These are phyloP conservation scores for Saturnispora quitensis DNA, from an alignment of 805 yeast species.

Conservation along the genomic window DNA sequence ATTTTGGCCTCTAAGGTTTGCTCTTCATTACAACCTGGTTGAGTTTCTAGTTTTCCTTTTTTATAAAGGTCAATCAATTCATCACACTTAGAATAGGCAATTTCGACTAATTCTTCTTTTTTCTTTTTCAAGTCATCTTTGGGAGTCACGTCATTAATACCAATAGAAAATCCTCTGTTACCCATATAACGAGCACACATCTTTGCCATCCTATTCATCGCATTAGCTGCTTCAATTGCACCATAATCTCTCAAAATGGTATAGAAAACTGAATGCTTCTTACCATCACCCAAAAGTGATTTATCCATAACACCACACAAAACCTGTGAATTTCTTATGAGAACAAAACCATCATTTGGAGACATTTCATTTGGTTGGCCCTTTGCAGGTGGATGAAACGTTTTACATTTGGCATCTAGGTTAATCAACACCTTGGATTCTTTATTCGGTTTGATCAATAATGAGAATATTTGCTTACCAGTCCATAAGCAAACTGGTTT, in stretches of 20 bases:
- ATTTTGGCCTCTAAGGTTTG: conserved; percentile 96
- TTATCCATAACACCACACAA: conserved; percentile 96
- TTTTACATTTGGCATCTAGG: conserved; percentile 89
- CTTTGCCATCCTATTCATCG: conserved; percentile 99
- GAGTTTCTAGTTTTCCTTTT: conserved; percentile 87
- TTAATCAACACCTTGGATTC: conserved; percentile 75
- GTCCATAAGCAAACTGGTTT: conserved; percentile 93
- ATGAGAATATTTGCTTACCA: conserved; percentile 89
- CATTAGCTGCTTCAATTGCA: conserved; percentile 88
- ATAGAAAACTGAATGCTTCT: conserved; percentile 92
- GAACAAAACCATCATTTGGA: conserved; percentile 90
- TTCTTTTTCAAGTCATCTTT: conserved; percentile 62
- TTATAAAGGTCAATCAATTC: conserved; percentile 72
- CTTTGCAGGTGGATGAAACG: conserved; percentile 65
- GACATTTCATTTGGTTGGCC: conserved; percentile 89
- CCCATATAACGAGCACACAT: conserved; percentile 93
- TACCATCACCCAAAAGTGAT: conserved; percentile 94
- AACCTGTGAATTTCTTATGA: conserved; percentile 82
- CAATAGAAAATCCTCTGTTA: conserved; percentile 93
- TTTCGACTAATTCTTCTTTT: conserved; percentile 84
- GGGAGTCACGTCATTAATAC: conserved; percentile 96
- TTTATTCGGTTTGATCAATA: conserved; percentile 76
- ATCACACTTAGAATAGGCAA: conserved; percentile 86
- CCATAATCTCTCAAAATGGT: conserved; percentile 94
- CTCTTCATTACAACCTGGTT: conserved; percentile 98